Evolutionary conservation across 2,329 filamentous ascomycete genomes (phyloP).

Genomic region (Fusarium coicis): DNA sequence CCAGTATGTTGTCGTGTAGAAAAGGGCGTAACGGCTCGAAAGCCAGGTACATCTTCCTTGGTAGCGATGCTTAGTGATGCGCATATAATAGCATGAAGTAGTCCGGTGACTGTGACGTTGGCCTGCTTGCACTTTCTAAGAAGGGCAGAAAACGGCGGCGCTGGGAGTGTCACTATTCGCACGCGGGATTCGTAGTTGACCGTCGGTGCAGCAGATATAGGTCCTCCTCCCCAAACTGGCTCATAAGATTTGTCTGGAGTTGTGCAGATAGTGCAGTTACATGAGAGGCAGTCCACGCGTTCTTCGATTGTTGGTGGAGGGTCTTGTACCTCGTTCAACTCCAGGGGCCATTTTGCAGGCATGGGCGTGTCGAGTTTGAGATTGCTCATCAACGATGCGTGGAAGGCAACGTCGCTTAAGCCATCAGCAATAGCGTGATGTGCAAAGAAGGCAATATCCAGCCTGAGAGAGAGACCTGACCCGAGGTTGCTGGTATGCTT

Average conservation of each 20-base stretch:
- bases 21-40: conserved; percentile 13
- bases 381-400: background rate
- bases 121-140: conserved; percentile 11
- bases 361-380: background rate
- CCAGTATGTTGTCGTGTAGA: background rate
- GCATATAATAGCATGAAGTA: conserved; percentile 13
- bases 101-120: background rate
- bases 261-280: background rate
- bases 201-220: background rate
- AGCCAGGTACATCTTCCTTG: background rate
- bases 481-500: background rate
- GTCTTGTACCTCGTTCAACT: background rate
- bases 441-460: background rate
- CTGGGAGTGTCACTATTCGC: background rate
- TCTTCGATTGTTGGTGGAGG: conserved; percentile 3
- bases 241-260: background rate
- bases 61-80: rapidly evolving
- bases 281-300: background rate
- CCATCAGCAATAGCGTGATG: conserved; percentile 26
- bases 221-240: background rate
- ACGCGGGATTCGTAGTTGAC: background rate
- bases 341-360: conserved; percentile 5
- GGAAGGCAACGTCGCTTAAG: conserved; percentile 13
- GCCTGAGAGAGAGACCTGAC: rapidly evolving
- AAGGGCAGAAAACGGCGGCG: rapidly evolving